Percentiles rank a stretch among this genome's conserved stretches.
Conservation (phyloP, 805 yeast species). For the Metschnikowia matae region DNA sequence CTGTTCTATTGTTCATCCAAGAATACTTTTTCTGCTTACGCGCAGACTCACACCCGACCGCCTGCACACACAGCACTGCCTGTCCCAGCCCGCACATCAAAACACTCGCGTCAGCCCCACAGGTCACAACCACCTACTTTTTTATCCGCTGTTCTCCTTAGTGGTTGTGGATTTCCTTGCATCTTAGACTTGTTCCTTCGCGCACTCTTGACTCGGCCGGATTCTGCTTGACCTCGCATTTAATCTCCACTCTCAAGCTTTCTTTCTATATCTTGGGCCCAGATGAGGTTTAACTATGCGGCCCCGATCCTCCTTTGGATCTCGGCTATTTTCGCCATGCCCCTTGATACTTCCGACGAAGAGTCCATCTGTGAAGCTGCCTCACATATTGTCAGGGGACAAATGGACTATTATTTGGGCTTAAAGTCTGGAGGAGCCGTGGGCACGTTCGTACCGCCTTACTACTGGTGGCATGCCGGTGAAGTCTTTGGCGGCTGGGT, state of each 20-base stretch:
- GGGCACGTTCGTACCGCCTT: slow-evolving; percentile 43
- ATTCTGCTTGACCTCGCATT: too few relatives aligned
- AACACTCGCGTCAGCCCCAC: slow-evolving; percentile 3
- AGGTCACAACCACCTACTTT: neutral
- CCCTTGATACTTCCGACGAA: slow-evolving; percentile 34
- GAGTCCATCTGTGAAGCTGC: slow-evolving; percentile 43
- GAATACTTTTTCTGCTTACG: neutral
- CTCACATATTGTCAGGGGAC: slow-evolving; percentile 31
- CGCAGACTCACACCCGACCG: neutral
- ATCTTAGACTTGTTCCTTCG: neutral
- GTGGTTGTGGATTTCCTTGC: neutral
- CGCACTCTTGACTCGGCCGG: neutral
- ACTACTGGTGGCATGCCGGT: slow-evolving; percentile 54
- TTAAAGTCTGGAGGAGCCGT: slow-evolving; percentile 39
- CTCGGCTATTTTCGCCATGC: slow-evolving; percentile 6
- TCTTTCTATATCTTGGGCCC: neutral
- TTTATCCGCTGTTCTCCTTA: neutral
- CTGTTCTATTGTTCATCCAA: neutral
- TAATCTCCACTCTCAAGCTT: neutral
- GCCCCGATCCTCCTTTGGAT: slow-evolving; percentile 5
- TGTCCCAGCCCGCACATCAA: neutral
- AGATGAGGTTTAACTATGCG: neutral
- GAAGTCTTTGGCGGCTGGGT: slow-evolving; percentile 48
- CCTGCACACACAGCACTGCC: slow-evolving; percentile 4
- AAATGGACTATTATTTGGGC: slow-evolving; percentile 45